Percentiles rank a stretch among this genome's conserved stretches.
These are phyloP conservation scores for Candida nemodendra DNA, from an alignment of 805 yeast genomes.

Conservation along the genomic window DNA sequence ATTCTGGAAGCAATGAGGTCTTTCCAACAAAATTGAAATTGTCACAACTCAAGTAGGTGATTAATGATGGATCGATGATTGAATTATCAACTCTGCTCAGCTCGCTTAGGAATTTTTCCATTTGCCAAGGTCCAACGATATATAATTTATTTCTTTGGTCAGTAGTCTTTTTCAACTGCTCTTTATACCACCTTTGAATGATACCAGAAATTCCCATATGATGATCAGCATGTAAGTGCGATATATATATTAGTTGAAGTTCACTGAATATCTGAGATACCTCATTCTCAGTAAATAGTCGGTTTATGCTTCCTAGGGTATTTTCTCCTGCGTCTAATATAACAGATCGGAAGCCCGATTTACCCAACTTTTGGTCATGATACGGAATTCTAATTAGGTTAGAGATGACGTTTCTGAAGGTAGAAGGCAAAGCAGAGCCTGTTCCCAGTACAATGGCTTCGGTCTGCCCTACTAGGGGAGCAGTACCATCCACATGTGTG, in stretches of 20 bases:
- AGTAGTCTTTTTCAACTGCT: constrained; percentile 36
- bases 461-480: constrained; percentile 47
- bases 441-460: constrained; percentile 84
- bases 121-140: constrained; percentile 75
- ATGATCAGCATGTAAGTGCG: constrained; percentile 97
- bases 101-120: constrained; percentile 62
- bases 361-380: constrained; percentile 9
- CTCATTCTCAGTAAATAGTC: constrained; percentile 56
- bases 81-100: constrained; percentile 41
- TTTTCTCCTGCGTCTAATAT: constrained; percentile 96
- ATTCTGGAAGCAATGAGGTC: constrained; percentile 11
- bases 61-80: constrained; percentile 14
- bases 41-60: constrained; percentile 31
- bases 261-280: constrained; percentile 50
- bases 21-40: constrained; percentile 25
- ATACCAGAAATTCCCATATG: constrained; percentile 80
- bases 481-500: constrained; percentile 5
- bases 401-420: constrained; percentile 80
- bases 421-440: constrained; percentile 87
- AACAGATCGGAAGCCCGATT: constrained; percentile 38
- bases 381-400: constrained; percentile 73
- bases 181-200: constrained; percentile 61
- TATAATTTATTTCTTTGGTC: constrained; percentile 41
- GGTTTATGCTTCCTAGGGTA: constrained; percentile 67
- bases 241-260: constrained; percentile 62